Evolutionary conservation across 208 protist genomes (phyloP).

Genomic region (Trypanosoma cruzi): DNA sequence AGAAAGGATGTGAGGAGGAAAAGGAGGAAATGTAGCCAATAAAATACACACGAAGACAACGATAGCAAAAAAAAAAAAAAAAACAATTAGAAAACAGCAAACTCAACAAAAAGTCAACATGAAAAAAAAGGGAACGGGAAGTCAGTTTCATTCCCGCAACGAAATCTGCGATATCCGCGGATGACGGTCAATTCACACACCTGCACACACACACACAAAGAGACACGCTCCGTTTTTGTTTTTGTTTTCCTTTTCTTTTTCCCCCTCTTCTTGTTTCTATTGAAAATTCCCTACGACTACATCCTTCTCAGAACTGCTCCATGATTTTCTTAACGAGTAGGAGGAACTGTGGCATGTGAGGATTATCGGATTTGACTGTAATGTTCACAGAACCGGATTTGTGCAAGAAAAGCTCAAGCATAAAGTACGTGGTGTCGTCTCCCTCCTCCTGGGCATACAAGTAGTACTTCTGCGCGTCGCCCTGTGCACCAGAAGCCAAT

Average conservation of each 20-base stretch:
- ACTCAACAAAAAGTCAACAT: not conserved
- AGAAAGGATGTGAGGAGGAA: not conserved
- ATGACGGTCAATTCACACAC: not conserved
- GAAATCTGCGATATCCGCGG: not conserved
- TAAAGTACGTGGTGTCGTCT: conserved; percentile 28
- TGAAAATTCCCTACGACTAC: not conserved
- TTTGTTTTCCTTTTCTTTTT: conserved; percentile 5
- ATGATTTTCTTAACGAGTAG: conserved; percentile 23
- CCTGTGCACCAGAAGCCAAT: conserved; percentile 54
- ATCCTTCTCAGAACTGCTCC: conserved; percentile 13
- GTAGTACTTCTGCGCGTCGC: conserved; percentile 40
- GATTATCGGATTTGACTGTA: conserved; percentile 43
- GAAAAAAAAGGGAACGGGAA: not conserved
- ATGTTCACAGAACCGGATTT: conserved; percentile 28
- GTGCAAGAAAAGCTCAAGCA: conserved; percentile 41
- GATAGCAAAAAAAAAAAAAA: conserved; percentile 7
- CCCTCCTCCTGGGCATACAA: conserved; percentile 47
- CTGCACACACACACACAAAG: not conserved
- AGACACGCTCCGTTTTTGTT: not conserved
- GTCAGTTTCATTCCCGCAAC: not conserved
- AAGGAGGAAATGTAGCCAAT: not conserved
- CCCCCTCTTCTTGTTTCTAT: not conserved
- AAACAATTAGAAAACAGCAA: not conserved
- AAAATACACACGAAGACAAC: not conserved
- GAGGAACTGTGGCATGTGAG: conserved; percentile 20